Conservation (phyloP, 23 red algal genomes). For the Chondrus crispus region DNA sequence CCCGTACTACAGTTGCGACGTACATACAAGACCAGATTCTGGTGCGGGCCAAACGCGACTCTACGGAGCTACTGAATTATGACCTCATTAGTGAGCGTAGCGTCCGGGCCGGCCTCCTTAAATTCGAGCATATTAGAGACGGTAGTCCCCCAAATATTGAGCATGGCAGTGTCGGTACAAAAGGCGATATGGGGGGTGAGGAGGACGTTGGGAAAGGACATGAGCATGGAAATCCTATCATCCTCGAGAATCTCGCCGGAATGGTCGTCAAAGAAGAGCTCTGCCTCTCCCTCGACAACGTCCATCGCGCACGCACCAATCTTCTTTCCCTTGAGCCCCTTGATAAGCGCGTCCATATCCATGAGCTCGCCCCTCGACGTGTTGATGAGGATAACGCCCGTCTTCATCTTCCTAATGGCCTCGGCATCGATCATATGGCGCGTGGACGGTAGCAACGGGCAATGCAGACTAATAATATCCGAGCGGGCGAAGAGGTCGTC, state of each 20-base stretch:
- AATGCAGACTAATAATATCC: slow-evolving; percentile 78
- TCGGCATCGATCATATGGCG: slow-evolving; percentile 57
- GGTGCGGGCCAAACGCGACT: no score
- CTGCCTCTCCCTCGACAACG: slow-evolving; percentile 67
- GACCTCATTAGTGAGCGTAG: background rate
- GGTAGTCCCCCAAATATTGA: slow-evolving; percentile 58
- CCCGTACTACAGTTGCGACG: no score
- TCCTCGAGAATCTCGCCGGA: slow-evolving; percentile 67
- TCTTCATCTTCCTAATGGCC: slow-evolving; percentile 58
- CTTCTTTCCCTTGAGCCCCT: slow-evolving; percentile 26
- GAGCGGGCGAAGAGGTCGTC: slow-evolving; percentile 22
- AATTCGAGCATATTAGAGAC: slow-evolving; percentile 48
- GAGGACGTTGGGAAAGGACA: slow-evolving; percentile 71
- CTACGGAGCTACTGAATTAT: background rate
- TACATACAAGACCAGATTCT: no score
- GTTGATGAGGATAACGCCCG: slow-evolving; percentile 73
- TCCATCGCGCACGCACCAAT: slow-evolving; percentile 74
- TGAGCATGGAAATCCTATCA: slow-evolving; percentile 45
- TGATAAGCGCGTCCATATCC: slow-evolving; percentile 71
- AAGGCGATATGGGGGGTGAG: slow-evolving; percentile 82
- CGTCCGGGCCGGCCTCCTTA: no score
- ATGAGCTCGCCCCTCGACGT: slow-evolving; percentile 70
- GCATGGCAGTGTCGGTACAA: slow-evolving; percentile 65
- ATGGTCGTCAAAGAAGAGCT: slow-evolving; percentile 80
- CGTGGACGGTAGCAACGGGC: slow-evolving; percentile 65